Evolutionary conservation across 257 asterid genomes (phyloP), one percentile per base, ranked within the genome.

Genomic region (Solanum ossicruentum): DNA sequence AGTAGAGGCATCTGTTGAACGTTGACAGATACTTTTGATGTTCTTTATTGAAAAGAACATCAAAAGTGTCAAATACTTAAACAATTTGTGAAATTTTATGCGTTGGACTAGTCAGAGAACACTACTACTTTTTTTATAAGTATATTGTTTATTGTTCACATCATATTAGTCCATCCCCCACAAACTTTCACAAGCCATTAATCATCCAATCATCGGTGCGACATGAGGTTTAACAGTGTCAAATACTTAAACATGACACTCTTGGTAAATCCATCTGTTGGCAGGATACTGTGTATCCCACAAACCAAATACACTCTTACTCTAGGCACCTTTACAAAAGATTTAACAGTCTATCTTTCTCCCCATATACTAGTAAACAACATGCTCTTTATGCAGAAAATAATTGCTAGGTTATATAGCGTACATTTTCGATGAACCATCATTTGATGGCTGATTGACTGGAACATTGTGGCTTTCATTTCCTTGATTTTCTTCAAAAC

Each of bases 401-500:
- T 8, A 21, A 47, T 49, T 75, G 82, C 61, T 15, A 75, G 51
- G 21, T 49, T 47, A 47, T 77, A 23, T 0, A 55, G 73, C 91
- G 81, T 51, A 90, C 95, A 66, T 83, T 83, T 91, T 85, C 11
- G 91, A 86, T 66, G 93, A 85, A 82, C 84, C 85, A 79, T 89
- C 79, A 0, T 49, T 56, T 12, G 87, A 84, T 45, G 86, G 89
- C 84, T 85, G 89, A 85, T 49, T 81, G 16, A n/a, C 51, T 21
- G 85, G 41, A 58, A 55, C 43, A 54, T 85, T 88, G 45, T 88
- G 89, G 54, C 58, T 13, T 67, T 87, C 85, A 32, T 78, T 75
- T 84, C 88, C 90, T 47, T 85, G 91, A 84, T 87, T 87, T 83
- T 85, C 96, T 83, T 91, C 92, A 36, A 88, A 90, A 87, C 89